These are phyloP conservation scores for Penicillium roqueforti DNA, from an alignment of 495 filamentous ascomycete genomes.

Conservation along the genomic window DNA sequence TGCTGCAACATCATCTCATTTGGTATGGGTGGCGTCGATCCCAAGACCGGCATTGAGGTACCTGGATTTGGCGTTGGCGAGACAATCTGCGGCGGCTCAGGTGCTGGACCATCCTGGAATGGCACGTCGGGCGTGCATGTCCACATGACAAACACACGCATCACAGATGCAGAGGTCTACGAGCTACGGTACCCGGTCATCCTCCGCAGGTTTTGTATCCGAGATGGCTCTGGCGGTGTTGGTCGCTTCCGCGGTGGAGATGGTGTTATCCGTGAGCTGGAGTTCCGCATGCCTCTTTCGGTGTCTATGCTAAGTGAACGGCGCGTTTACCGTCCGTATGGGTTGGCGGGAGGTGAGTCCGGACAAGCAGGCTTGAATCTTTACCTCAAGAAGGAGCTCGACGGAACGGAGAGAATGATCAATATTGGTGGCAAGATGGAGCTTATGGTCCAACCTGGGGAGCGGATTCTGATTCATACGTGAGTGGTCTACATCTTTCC, in stretches of 20 bases:
- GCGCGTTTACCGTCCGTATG: conserved; percentile 79
- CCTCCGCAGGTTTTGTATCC: conserved; percentile 71
- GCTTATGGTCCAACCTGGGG: conserved; percentile 18
- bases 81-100: conserved; percentile 80
- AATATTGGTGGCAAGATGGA: conserved; percentile 28
- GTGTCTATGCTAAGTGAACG: conserved; percentile 80
- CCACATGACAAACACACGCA: conserved; percentile 93
- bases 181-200: conserved; percentile 82
- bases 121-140: conserved; percentile 79
- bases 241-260: conserved; percentile 33
- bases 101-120: conserved; percentile 76
- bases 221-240: conserved; percentile 56
- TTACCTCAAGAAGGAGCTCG: conserved; percentile 19
- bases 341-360: conserved; percentile 61
- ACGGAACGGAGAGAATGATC: conserved; percentile 17
- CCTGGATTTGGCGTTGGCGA: conserved; percentile 80
- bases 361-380: conserved; percentile 27
- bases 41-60: conserved; percentile 23
- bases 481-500: conserved; percentile 2
- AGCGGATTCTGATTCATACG: conserved; percentile 22
- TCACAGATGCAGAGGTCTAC: conserved; percentile 85
- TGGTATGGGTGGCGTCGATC: conserved; percentile 31
- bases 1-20: conserved; percentile 68
- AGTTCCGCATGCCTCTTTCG: conserved; percentile 53
- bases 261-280: conserved; percentile 33